A percentile compares a stretch with the other conserved stretches of the same genome.
Evolutionary conservation across 495 filamentous ascomycete species (phyloP).

Genomic region (Penicillium tannophilum): DNA sequence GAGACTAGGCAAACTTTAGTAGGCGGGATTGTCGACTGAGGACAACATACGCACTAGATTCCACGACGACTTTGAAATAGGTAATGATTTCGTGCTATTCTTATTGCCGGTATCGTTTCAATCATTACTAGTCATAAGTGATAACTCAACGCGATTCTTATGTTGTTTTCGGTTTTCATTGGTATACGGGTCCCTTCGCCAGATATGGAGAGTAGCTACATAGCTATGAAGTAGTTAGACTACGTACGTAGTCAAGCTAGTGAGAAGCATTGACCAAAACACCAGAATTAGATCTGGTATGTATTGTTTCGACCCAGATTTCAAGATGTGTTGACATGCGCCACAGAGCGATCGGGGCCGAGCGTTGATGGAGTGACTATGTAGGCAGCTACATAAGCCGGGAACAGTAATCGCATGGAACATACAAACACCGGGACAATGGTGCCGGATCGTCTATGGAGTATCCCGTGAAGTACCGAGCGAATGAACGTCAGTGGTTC

Average conservation of each 20-base stretch:
- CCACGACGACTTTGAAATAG: neutral
- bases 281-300: neutral
- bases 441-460: constrained; percentile 13
- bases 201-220: neutral
- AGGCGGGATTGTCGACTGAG: neutral
- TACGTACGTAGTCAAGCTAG: neutral
- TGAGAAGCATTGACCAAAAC: constrained; percentile 5
- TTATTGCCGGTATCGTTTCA: neutral
- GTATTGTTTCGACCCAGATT: neutral
- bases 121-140: neutral
- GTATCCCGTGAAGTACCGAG: constrained; percentile 9
- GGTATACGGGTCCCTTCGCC: neutral
- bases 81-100: neutral
- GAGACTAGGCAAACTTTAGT: neutral
- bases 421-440: neutral
- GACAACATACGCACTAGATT: neutral
- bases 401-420: neutral
- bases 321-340: constrained; percentile 11
- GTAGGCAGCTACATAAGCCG: neutral
- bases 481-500: constrained; percentile 16
- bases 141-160: neutral
- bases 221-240: neutral
- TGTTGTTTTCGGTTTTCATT: neutral
- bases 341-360: constrained; percentile 9
- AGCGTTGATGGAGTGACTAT: neutral